Evolutionary conservation across 1,284 basidiomycete species (phyloP).

Genomic region (Inonotus hispidus): DNA sequence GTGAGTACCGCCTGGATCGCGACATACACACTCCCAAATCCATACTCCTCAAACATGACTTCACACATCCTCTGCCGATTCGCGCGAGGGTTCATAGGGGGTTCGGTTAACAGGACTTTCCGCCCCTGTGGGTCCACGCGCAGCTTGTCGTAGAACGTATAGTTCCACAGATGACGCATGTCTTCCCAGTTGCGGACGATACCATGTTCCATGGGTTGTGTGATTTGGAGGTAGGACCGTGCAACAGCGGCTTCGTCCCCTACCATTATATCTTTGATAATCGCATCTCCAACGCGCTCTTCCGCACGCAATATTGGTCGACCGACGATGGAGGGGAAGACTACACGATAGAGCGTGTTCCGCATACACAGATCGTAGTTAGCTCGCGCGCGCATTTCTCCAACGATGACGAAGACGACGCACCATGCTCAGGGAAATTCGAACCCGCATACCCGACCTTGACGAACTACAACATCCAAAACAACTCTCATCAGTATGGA

Average conservation of each 20-base stretch:
- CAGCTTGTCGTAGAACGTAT: slow-evolving; percentile 97
- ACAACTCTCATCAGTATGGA: background rate
- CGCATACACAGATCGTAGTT: background rate
- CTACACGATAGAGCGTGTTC: slow-evolving; percentile 34
- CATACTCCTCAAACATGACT: slow-evolving; percentile 99
- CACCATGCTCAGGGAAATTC: slow-evolving; percentile 98
- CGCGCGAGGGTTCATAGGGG: slow-evolving; percentile 98
- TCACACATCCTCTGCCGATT: slow-evolving; percentile 95
- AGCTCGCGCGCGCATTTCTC: background rate
- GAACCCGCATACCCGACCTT: slow-evolving; percentile 98
- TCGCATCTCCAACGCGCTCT: slow-evolving; percentile 79
- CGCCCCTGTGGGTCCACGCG: slow-evolving; percentile 81
- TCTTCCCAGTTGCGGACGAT: slow-evolving; percentile 99
- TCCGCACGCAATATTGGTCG: slow-evolving; percentile 96
- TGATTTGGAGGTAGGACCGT: slow-evolving; percentile 93
- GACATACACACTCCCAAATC: slow-evolving; percentile 93
- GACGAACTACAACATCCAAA: slow-evolving; percentile 66
- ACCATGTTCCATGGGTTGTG: slow-evolving; percentile 99
- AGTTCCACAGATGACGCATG: slow-evolving; percentile 98
- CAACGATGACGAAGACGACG: slow-evolving; percentile 23
- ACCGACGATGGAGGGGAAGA: slow-evolving; percentile 96
- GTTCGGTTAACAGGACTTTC: slow-evolving; percentile 95
- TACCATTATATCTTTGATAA: slow-evolving; percentile 97
- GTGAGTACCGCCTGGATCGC: slow-evolving; percentile 99
- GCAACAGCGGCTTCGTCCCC: slow-evolving; percentile 94